Evolutionary conservation across 2,329 filamentous ascomycete species (phyloP).

Genomic region (Verticillium tricorpus): DNA sequence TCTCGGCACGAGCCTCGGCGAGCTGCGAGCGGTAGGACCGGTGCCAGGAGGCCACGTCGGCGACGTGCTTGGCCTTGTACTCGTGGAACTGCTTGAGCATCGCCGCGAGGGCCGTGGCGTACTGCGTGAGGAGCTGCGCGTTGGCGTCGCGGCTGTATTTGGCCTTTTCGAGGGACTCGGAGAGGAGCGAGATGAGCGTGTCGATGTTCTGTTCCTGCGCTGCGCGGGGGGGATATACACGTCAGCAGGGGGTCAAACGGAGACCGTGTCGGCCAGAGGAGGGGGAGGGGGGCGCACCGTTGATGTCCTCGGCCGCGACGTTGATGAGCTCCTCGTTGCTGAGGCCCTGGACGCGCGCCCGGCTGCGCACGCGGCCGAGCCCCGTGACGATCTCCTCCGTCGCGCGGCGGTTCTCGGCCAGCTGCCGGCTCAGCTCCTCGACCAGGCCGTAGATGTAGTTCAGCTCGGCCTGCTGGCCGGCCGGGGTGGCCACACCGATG

Average conservation of each 20-base stretch:
- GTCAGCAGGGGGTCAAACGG: background rate
- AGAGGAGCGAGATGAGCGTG: constrained; percentile 54
- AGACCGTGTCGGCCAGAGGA: background rate
- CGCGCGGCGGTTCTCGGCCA: constrained; percentile 56
- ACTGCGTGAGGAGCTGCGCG: constrained; percentile 51
- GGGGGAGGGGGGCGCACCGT: constrained; percentile 33
- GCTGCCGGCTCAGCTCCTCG: constrained; percentile 59
- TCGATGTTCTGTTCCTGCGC: constrained; percentile 58
- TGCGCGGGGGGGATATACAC: constrained; percentile 19
- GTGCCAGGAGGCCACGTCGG: constrained; percentile 61
- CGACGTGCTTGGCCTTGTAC: constrained; percentile 59
- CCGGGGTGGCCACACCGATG: constrained; percentile 55
- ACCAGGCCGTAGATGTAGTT: constrained; percentile 67
- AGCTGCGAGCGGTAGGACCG: constrained; percentile 61
- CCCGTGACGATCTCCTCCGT: constrained; percentile 62
- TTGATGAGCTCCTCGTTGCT: constrained; percentile 56
- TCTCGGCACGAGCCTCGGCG: constrained; percentile 61
- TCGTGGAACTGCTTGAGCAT: constrained; percentile 62
- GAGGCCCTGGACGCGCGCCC: constrained; percentile 46
- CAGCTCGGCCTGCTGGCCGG: constrained; percentile 63
- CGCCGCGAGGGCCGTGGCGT: constrained; percentile 50
- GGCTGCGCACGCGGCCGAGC: constrained; percentile 55
- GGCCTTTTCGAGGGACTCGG: constrained; percentile 58
- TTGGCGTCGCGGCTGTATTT: constrained; percentile 58
- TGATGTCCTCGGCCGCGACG: constrained; percentile 51